Evolutionary conservation across 2,329 filamentous ascomycete species (phyloP).

Genomic region (Rugonectria rugulosa): DNA sequence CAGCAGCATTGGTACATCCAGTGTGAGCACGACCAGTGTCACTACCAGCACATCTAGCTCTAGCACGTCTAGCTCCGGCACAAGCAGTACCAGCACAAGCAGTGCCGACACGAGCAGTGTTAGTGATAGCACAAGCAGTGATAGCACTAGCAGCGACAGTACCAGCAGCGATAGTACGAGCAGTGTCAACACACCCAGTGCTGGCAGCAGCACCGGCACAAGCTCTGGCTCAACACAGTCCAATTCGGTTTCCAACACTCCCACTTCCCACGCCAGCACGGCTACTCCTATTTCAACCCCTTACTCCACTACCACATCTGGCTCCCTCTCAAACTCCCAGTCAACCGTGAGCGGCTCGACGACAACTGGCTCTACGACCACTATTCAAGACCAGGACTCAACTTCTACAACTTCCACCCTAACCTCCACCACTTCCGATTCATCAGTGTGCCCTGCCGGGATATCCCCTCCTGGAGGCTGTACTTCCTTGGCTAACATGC

Average conservation of each 20-base stretch:
- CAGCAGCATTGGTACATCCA: too few relatives aligned
- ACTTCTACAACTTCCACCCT: background rate
- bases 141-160: too few relatives aligned
- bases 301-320: background rate
- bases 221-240: too few relatives aligned
- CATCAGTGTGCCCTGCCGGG: background rate
- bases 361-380: too few relatives aligned
- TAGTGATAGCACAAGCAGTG: too few relatives aligned
- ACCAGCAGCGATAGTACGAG: too few relatives aligned
- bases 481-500: background rate
- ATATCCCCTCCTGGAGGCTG: background rate
- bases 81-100: too few relatives aligned
- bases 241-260: background rate
- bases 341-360: background rate
- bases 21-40: background rate
- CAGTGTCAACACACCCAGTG: too few relatives aligned
- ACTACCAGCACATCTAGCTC: too few relatives aligned
- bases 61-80: too few relatives aligned
- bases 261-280: background rate
- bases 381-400: background rate
- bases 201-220: too few relatives aligned
- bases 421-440: background rate
- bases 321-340: background rate
- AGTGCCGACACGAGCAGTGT: too few relatives aligned
- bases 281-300: background rate